A percentile compares a stretch with the other conserved stretches of the same genome.
phyloP scores from a whole-genome alignment of 257 asterid genomes.

The Lycium barbarum region DNA sequence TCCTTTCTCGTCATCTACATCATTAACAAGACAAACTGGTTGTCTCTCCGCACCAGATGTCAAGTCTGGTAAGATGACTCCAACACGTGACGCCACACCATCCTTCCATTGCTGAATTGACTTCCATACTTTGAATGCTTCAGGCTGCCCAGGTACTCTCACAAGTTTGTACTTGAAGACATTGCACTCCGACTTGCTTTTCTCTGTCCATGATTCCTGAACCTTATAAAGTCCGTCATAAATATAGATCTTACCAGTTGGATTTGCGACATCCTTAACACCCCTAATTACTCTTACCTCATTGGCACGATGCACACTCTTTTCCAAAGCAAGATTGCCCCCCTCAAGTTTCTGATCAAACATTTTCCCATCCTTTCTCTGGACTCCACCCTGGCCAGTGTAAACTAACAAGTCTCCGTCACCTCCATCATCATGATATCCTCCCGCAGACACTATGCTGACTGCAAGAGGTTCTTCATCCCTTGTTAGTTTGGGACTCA shows the following conservation, averaged over 20 bases:
- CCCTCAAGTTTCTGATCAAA: conserved; percentile 44
- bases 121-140: conserved; percentile 82
- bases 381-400: conserved; percentile 40
- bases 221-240: conserved; percentile 84
- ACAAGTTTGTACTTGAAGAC: conserved; percentile 83
- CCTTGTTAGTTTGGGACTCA: conserved; percentile 59
- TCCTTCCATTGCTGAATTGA: conserved; percentile 88
- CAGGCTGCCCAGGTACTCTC: conserved; percentile 85
- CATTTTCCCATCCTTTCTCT: conserved; percentile 31
- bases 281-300: conserved; percentile 75
- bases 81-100: conserved; percentile 61
- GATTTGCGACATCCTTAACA: conserved; percentile 43
- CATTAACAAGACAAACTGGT: conserved; percentile 84
- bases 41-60: conserved; percentile 80
- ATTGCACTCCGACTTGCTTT: conserved; percentile 65
- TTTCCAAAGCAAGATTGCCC: conserved; percentile 56
- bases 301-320: conserved; percentile 37
- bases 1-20: conserved; percentile 86
- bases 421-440: conserved; percentile 81
- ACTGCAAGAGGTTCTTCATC: conserved; percentile 91
- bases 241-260: conserved; percentile 71
- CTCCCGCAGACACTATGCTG: conserved; percentile 92
- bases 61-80: conserved; percentile 82
- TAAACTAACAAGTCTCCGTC: conserved; percentile 51
- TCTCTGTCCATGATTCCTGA: conserved; percentile 85